Base-by-base conservation (phyloP, 2,329 filamentous ascomycete genomes). In the Pseudocercospora musae region DNA sequence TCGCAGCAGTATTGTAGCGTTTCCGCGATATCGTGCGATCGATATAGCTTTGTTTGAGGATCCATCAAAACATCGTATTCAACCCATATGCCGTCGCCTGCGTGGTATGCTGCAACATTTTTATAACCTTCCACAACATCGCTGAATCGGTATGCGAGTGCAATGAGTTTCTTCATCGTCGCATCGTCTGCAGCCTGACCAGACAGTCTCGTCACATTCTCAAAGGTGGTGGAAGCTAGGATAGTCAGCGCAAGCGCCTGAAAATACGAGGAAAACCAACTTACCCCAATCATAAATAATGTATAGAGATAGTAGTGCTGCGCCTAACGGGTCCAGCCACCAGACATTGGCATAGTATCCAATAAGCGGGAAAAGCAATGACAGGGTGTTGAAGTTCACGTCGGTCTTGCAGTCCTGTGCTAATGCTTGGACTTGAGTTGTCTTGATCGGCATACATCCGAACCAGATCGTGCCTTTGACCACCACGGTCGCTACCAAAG, bases 231-330 rank as follows among this genome's bases (percentile, higher is more conserved):
- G 4, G 58, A 57, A 3, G 49, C 57, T 58, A 23, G n/a, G 29
- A 49, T 7, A 25, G 37, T 44, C 9, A 42, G 44, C 18, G 29
- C 18, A 25, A 23, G 23, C 20, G 25, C n/a, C 25, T 13, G 29
- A 31, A 15, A 15, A 25, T n/a, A 10, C 10, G 23, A n/a, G 1
- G 7, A 23, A 15, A 50, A 25, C 23, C 9, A 15, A 52, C 50
- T 81, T 79, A 1, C 83, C 83, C 87, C 87, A 89, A 75, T 89
- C 87, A 74, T 84, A 86, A 68, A 89, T 89, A 72, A 90, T 88
- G 76, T 83, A 89, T 4, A 89, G 74, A 0, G 87, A 88, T 0
- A 90, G 78, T 0, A 89, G 69, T 0, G 83, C 82, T 3, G 87
- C 87, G 59, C 87, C 87, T 0, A 83, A 78, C 6, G 82, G 82